Evolutionary conservation across 768 basidiomycete genomes (phyloP), one percentile per base, ranked within the genome.

Genomic region (Hydnomerulius pinastri): DNA sequence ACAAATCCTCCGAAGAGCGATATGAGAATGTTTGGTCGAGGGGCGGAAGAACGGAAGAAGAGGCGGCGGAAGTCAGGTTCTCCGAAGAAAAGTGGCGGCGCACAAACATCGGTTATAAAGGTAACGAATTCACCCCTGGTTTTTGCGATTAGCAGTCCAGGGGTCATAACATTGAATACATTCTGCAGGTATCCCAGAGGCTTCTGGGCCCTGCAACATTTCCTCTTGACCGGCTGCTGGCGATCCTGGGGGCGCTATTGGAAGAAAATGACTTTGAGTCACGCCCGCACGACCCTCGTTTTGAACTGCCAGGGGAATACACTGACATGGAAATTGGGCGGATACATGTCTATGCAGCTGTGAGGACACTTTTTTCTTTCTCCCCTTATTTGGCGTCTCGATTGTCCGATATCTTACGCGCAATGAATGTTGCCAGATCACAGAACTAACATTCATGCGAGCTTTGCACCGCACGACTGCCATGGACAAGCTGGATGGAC

Each of bases 1-100:
- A 87, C 86, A 35, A 97, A 96, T 60, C 92, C 93, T 2, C 67
- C 84, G 0, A 86, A 83, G 60, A 85, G 83, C 8, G 93, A 95
- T 67, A 29, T 91, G 55, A 75, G 89, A 30, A 85, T 96, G 80
- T 92, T 97, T 67, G 87, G 88, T 4, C 66, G 92, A 12, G 86
- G 83, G 1, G 51, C 80, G 23, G 85, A 86, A 46, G 88, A 88
- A 63, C 81, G 80, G 50, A 80, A 77, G 60, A 74, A 76, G 54
- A 78, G 78, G 66, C 76, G 81, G 54, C 68, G 72, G 52, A 71
- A 65, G 45, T 64, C 69, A 2, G 72, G 75, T 23, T 71, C 63
- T 8, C 64, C 66, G 15, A 76, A 67, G 50, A 70, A 71, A 8
- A 7, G 46, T 17, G 54, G 64, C 30, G 74, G 72, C 15, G 55